phyloP scores from a whole-genome alignment of 2,329 filamentous ascomycete genomes.

The Ophiocordyceps unilateralis region DNA sequence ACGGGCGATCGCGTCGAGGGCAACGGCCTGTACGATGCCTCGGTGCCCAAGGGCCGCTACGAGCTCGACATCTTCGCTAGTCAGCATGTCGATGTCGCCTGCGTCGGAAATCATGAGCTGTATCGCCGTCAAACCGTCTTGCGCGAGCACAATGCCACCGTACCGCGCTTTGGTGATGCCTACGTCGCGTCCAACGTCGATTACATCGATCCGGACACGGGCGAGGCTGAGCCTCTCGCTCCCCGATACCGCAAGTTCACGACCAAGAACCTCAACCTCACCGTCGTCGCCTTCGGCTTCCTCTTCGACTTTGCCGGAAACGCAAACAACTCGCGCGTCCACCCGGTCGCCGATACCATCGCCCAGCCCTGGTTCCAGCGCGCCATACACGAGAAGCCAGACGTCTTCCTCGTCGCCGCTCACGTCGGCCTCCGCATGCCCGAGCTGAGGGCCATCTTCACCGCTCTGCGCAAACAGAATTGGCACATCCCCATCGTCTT shows the following conservation, averaged over 20 bases:
- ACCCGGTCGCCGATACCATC: constrained; percentile 62
- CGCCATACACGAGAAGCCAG: constrained; percentile 67
- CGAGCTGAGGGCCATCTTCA: constrained; percentile 64
- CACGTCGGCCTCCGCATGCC: constrained; percentile 70
- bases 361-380: constrained; percentile 79
- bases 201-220: constrained; percentile 57
- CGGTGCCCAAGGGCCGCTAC: constrained; percentile 71
- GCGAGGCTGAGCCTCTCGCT: constrained; percentile 57
- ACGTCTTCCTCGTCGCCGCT: constrained; percentile 73
- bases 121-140: constrained; percentile 67
- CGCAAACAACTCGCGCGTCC: constrained; percentile 76
- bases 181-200: constrained; percentile 91
- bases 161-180: constrained; percentile 62
- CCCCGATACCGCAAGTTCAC: constrained; percentile 76
- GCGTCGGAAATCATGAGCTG: constrained; percentile 86
- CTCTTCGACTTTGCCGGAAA: constrained; percentile 87
- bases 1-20: constrained; percentile 89
- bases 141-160: constrained; percentile 61
- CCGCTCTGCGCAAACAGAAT: constrained; percentile 56
- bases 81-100: constrained; percentile 70
- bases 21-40: constrained; percentile 87
- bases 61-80: constrained; percentile 75
- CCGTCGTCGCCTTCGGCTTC: constrained; percentile 81
- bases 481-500: constrained; percentile 78
- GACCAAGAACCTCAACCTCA: constrained; percentile 74